Percentiles rank a stretch among this genome's conserved stretches.
Evolutionary conservation across 805 yeast species (phyloP).

Genomic region (Starmerella khaoyaiensis): DNA sequence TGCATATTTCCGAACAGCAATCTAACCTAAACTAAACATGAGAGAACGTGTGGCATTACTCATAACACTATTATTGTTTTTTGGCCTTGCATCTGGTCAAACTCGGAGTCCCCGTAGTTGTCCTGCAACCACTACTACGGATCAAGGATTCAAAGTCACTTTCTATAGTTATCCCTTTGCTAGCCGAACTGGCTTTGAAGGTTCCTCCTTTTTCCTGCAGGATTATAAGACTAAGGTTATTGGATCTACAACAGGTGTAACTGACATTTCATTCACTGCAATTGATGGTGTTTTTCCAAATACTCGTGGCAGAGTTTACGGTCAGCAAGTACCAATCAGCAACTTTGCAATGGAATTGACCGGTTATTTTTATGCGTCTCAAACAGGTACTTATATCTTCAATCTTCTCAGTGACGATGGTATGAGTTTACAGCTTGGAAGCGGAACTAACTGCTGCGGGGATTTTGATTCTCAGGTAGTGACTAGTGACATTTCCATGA

Average conservation of each 20-base stretch:
- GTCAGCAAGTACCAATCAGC: background rate
- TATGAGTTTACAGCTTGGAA: conserved; percentile 6
- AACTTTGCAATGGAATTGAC: conserved; percentile 2
- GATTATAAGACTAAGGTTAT: background rate
- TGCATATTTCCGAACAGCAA: too few relatives aligned
- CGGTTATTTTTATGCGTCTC: conserved; percentile 2
- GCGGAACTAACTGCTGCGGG: conserved; percentile 7
- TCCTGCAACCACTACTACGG: background rate
- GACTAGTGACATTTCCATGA: background rate
- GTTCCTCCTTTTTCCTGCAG: background rate
- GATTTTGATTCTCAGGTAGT: conserved; percentile 1
- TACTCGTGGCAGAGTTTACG: conserved; percentile 1
- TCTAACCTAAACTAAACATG: too few relatives aligned
- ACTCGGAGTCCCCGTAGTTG: too few relatives aligned
- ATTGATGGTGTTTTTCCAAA: background rate
- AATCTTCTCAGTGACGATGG: conserved; percentile 1
- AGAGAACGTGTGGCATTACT: too few relatives aligned
- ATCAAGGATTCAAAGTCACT: conserved; percentile 1
- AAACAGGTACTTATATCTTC: conserved; percentile 3
- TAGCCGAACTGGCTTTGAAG: background rate
- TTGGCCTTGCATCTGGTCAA: too few relatives aligned
- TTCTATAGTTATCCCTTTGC: conserved; percentile 1
- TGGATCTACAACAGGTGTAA: background rate
- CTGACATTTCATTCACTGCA: background rate
- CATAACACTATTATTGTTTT: too few relatives aligned